Base-by-base conservation (phyloP, 352 stramenopile species). In the Globisporangium canariense region DNA sequence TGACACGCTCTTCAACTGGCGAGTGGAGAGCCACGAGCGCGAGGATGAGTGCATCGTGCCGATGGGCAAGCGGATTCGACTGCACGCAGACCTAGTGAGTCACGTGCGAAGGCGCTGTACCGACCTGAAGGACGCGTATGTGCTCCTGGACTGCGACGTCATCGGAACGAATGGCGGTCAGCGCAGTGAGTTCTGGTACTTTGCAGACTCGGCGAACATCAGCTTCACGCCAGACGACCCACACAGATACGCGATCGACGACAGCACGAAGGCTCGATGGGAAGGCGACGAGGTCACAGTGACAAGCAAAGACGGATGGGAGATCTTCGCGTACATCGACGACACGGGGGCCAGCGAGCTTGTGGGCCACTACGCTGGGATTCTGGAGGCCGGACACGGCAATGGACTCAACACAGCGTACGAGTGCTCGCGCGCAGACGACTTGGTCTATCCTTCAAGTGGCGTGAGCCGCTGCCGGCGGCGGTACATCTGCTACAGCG, bases 181-280 rank as follows among this genome's bases (percentile, higher is more conserved):
- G 11, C 25, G n/a, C 53, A 67, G 62, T 13, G 52, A 67, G 54
- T 47, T 67, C 45, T 67, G 62, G 62, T 67, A 67, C 53, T 67
- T 58, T 20, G 0, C 43, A 4, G 53, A 67, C 45, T 53, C 62
- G n/a, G 13, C 16, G 0, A 67, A 62, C 34, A 13, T 56, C 43
- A 62, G 32, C 1, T 36, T 32, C 18, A 45, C 41, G 3, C 53
- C 62, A 0, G 62, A 62, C 3, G n/a, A 40, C 3, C 18, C 11
- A 0, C 34, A 67, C 41, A 60, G 53, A 14, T 43, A 38, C 41
- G 41, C 45, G 3, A 49, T 60, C 54, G 47, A 32, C 1, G 38
- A 36, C 22, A 54, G 32, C 36, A 14, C 34, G 13, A 49, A 22
- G 6, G 54, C 45, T 3, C 4, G 1, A 14, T 67, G 62, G 62